These are phyloP conservation scores for Alliaria petiolata DNA, from an alignment of 345 rosid genomes.

Conservation along the genomic window DNA sequence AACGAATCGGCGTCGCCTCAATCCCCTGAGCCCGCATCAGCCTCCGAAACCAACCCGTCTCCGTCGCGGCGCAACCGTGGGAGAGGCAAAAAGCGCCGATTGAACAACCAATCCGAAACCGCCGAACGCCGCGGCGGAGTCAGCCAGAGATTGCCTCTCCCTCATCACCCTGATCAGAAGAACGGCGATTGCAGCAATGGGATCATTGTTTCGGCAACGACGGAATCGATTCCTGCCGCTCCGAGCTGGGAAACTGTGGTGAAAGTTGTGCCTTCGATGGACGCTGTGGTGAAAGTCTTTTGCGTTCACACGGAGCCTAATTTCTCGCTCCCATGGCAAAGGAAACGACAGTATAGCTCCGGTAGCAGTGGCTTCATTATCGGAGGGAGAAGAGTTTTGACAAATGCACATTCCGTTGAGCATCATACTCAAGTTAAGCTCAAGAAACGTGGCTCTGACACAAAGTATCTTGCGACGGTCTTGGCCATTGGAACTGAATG, in stretches of 20 bases:
- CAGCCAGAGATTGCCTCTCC: background rate
- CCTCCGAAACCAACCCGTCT: conserved; percentile 30
- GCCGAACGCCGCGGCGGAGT: background rate
- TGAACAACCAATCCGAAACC: conserved; percentile 32
- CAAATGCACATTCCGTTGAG: conserved; percentile 93
- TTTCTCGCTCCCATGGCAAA: conserved; percentile 89
- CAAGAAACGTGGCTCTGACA: conserved; percentile 89
- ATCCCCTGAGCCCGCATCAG: conserved; percentile 29
- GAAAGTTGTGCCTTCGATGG: conserved; percentile 78
- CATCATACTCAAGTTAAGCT: conserved; percentile 90
- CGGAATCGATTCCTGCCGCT: conserved; percentile 36
- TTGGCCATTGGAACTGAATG: conserved; percentile 91
- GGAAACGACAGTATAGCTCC: conserved; percentile 83
- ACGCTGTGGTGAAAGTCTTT: conserved; percentile 88
- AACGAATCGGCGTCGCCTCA: conserved; percentile 24
- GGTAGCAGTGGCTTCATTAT: conserved; percentile 81
- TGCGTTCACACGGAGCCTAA: conserved; percentile 94
- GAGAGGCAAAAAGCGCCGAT: conserved; percentile 39
- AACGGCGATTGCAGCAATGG: conserved; percentile 35
- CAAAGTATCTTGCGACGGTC: conserved; percentile 83
- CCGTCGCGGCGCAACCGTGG: conserved; percentile 48
- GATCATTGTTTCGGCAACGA: conserved; percentile 9
- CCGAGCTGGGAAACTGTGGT: conserved; percentile 67
- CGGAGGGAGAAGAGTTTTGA: conserved; percentile 69
- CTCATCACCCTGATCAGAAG: conserved; percentile 21